Percentiles rank a stretch among this genome's conserved stretches.
Conservation (phyloP, 768 basidiomycete species). For the Pisolithus orientalis region DNA sequence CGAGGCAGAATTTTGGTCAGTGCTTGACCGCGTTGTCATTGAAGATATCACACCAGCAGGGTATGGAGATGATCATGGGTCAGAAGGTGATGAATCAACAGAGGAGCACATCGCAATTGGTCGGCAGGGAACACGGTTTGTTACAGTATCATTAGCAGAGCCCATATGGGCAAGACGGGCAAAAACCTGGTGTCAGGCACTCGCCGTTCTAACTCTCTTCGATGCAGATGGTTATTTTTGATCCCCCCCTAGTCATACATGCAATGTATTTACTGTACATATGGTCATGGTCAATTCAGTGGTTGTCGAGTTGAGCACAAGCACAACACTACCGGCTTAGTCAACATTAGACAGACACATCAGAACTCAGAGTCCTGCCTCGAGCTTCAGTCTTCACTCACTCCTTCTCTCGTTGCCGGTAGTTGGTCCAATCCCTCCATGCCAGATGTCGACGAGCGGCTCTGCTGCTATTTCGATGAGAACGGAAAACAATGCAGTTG, state of each 20-base stretch:
- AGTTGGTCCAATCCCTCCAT: not conserved
- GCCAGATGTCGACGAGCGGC: too few species aligned
- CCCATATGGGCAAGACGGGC: constrained; percentile 9
- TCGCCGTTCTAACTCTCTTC: constrained; percentile 4
- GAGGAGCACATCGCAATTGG: not conserved
- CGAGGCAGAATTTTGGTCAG: not conserved
- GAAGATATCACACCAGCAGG: constrained; percentile 3
- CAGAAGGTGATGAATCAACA: not conserved
- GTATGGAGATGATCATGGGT: constrained; percentile 8
- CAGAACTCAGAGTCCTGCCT: too few species aligned
- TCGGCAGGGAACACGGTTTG: not conserved
- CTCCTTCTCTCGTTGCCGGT: not conserved
- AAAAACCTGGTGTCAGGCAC: constrained; percentile 11
- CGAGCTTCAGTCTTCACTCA: not conserved
- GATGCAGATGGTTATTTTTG: not conserved
- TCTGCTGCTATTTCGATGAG: not conserved
- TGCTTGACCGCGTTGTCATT: not conserved
- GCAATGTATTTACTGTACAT: too few species aligned
- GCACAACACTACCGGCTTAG: not conserved
- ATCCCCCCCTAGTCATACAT: too few species aligned
- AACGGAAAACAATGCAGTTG: not conserved
- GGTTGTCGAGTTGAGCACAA: not conserved
- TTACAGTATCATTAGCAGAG: constrained; percentile 9
- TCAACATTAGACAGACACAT: not conserved
- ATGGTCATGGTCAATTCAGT: not conserved